Evolutionary conservation across 495 filamentous ascomycete genomes (phyloP), one percentile per base, ranked within the genome.

Genomic region (Bryoglossum gracile): DNA sequence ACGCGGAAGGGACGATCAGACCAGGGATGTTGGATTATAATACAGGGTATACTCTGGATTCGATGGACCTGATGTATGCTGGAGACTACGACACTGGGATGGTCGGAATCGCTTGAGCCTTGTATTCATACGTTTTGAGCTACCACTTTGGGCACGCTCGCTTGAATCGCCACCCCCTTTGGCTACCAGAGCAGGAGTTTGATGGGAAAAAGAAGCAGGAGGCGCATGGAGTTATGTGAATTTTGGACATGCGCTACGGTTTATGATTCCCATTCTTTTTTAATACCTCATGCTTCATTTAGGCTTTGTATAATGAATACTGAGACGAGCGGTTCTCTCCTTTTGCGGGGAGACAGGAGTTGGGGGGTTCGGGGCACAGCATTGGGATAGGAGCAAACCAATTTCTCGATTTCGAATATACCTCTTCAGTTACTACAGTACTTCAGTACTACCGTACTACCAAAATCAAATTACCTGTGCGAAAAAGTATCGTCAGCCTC

Each of bases 11-110:
- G 10, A 60, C 57, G 0, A 60, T 60, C 46, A 28, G 49, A 19
- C 57, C 57, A 8, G 35, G 25, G 6, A 60, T 60, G 49, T 35
- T 60, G 36, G 56, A 59, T 38, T 56, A 48, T 35, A 53, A 17
- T 32, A 54, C 28, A 0, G 37, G 43, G 1, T 42, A 43, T 11
- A 52, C 51, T 21, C 32, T 55, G 6, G 51, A 55, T 35, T 48
- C 48, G 22, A 55, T 55, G 56, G 52, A 55, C 35, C 40, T 55
- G 4, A 47, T 55, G 16, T 54, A 25, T 25, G 36, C 18, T 17
- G 48, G 42, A 10, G 38, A 58, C 14, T 49, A 53, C 24, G 48
- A 49, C 24, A 30, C 28, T 23, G 37, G 47, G 30, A 36, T 51
- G 16, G n/a, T n/a, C n/a, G 43, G 43, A 0, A 42, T 46, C 26